Evolutionary conservation across 2,329 filamentous ascomycete species (phyloP), one percentile per base, ranked within the genome.

Genomic region (Paraphoma chrysanthemicola): DNA sequence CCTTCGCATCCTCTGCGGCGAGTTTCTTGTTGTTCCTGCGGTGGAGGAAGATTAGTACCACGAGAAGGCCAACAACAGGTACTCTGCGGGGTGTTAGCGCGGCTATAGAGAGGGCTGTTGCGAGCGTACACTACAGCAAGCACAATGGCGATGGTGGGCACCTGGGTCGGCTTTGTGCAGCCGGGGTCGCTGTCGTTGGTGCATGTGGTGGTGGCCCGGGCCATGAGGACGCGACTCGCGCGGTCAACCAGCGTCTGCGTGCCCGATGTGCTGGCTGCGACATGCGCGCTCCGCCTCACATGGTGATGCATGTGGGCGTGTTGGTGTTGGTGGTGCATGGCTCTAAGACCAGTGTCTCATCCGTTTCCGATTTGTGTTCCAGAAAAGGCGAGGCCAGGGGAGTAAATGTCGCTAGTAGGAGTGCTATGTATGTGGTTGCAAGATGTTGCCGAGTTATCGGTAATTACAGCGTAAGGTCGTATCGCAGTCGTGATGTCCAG

Each of bases 41-140:
- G 73, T 97, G 93, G 36, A 99, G 84, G 71, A 88, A 89, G 62
- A 93, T 71, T 39, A 97, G 80, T 1, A 92, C 85, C 46, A 87
- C 72, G 1, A 90, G 74, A 17, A 90, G 89, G 58, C 85, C 80
- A 30, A 88, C 80, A 45, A 97, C 72, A 1, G 95, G 93, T 51
- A 98, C 87, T 42, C 93, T 97, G 67, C 11, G 31, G 18, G 45
- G 3, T 6, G 44, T 77, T 63, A 77, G 74, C 67, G 48, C 10
- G n/a, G 16, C 48, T 31, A 52, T 6, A 1, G 31, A n/a, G 39
- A 8, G 1, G 12, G 41, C 14, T 23, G 23, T 7, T 30, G 10
- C 18, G 23, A 17, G 63, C 73, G 16, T 75, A 78, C 75, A 70
- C 50, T 23, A 72, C 67, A 51, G 68, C 74, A 16, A 76, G 62